Percentiles rank a stretch among this genome's conserved stretches.
Evolutionary conservation across 2,329 filamentous ascomycete species (phyloP).

Genomic region (Trichoderma guizhouense): DNA sequence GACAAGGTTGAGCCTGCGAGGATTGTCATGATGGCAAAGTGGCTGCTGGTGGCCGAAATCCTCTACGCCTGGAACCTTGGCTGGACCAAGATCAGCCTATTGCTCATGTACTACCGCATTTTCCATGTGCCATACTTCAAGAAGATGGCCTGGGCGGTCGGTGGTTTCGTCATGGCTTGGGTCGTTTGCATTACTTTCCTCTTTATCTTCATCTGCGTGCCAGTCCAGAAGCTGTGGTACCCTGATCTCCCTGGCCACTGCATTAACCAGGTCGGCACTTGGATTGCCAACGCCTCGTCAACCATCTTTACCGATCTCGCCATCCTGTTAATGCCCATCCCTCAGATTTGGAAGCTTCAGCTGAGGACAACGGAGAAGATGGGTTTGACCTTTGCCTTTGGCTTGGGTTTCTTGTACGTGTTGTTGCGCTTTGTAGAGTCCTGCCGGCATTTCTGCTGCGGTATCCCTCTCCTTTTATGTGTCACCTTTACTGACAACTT

Average conservation of each 20-base stretch:
- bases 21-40: slow-evolving; percentile 45
- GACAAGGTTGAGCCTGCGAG: slow-evolving; percentile 33
- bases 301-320: slow-evolving; percentile 46
- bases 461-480: neutral
- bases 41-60: slow-evolving; percentile 46
- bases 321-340: slow-evolving; percentile 44
- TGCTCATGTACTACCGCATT: slow-evolving; percentile 53
- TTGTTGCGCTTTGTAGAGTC: neutral
- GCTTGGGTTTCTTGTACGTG: slow-evolving; percentile 44
- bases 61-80: slow-evolving; percentile 47
- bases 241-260: slow-evolving; percentile 43
- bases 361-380: slow-evolving; percentile 41
- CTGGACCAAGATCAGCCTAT: slow-evolving; percentile 48
- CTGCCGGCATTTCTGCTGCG: neutral
- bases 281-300: slow-evolving; percentile 47
- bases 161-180: slow-evolving; percentile 45
- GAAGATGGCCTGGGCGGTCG: slow-evolving; percentile 40
- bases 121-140: slow-evolving; percentile 45
- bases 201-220: slow-evolving; percentile 51
- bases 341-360: slow-evolving; percentile 45
- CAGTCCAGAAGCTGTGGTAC: slow-evolving; percentile 49
- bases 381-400: slow-evolving; percentile 43
- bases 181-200: slow-evolving; percentile 46
- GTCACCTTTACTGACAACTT: neutral
- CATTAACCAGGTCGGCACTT: slow-evolving; percentile 48